Evolutionary conservation across 257 asterid species (phyloP).

Genomic region (Ophiorrhiza pumila): DNA sequence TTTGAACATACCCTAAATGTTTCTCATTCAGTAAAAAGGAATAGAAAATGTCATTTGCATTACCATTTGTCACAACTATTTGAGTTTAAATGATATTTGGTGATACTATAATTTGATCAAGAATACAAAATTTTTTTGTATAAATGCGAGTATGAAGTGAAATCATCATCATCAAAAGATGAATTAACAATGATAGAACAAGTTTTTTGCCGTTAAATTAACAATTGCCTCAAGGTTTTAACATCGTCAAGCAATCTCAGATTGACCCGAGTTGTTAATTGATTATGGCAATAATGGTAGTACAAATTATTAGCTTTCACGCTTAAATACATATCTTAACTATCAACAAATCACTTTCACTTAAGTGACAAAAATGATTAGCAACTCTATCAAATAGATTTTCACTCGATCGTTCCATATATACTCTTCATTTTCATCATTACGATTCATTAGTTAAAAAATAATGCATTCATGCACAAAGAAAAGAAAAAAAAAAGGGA

Average conservation of each 20-base stretch:
- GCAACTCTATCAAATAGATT: background rate
- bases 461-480: background rate
- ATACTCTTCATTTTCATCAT: conserved; percentile 7
- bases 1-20: no score
- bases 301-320: conserved; percentile 6
- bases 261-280: background rate
- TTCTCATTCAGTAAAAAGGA: no score
- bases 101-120: background rate
- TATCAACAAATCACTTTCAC: background rate
- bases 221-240: background rate
- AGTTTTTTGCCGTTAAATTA: background rate
- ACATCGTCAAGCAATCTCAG: background rate
- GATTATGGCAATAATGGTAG: background rate
- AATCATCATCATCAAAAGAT: background rate
- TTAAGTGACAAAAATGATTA: conserved; percentile 4
- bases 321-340: background rate
- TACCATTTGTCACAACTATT: background rate
- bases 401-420: background rate
- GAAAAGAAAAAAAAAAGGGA: background rate
- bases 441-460: background rate
- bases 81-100: no score
- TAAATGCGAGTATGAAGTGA: background rate
- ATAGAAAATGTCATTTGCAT: background rate
- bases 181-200: background rate
- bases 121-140: background rate